Base-by-base conservation (phyloP, 139 green algal genomes). In the Edaphochlamys debaryana region DNA sequence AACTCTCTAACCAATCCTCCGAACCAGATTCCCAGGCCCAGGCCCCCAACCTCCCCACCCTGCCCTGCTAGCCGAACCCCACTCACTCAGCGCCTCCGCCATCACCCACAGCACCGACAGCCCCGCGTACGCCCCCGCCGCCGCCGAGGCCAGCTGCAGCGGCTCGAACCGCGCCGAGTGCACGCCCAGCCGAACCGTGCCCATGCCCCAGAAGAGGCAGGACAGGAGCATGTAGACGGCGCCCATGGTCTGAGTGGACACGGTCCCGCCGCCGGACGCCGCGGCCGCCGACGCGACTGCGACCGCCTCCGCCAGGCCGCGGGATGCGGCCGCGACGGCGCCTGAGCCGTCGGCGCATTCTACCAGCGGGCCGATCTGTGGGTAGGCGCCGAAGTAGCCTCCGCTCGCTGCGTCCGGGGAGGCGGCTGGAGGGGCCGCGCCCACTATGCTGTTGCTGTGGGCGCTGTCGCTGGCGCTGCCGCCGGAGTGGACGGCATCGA, bases 101-200 rank as follows among this genome's bases (percentile, higher is more conserved):
- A 40, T 3, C 64, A 84, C 66, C 78, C 78, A 84, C 48, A 42
- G 1, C 66, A 84, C 66, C 66, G 78, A 60, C 78, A 84, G 48
- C 20, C 27, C 78, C 66, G 78, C 50, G 67, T 84, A 84, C 41
- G 32, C 13, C 66, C 58, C 6, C 17, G 66, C 62, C 5, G 78
- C 64, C 20, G 66, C 64, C 5, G 66, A 36, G 36, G 78, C 64
- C 78, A 84, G 78, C 29, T 58, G 27, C 78, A 84, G 66, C 58
- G 78, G 48, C 30, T 15, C 15, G 45, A 69, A 76, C 30, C 78
- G 78, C 36, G 29, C 66, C 5, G 36, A 40, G 66, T 84, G 78
- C 36, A 76, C 78, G 34, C 78, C 78, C 66, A 84, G 45, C 9
- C 78, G 78, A 66, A 84, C 66, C 27, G 78, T 84, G 48, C n/a